These are phyloP conservation scores for Xylaria sp. DNA, from an alignment of 2,329 filamentous ascomycete species.

Conservation along the genomic window DNA sequence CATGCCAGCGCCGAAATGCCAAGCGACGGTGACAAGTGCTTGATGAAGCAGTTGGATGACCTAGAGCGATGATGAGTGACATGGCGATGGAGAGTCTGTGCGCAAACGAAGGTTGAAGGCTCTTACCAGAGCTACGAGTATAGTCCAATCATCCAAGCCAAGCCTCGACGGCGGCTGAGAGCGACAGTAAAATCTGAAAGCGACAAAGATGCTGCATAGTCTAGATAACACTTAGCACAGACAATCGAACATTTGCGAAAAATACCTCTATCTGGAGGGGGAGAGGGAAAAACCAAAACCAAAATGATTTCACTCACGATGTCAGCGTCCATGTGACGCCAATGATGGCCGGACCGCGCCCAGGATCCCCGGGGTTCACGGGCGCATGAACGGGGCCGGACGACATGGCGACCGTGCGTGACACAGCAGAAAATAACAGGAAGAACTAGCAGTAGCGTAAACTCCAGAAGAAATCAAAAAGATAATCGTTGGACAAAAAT, in stretches of 20 bases:
- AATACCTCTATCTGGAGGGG: too few relatives aligned
- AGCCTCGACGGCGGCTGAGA: not conserved
- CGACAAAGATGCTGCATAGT: not conserved
- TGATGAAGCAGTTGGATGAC: slow-evolving; percentile 9
- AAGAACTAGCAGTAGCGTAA: not conserved
- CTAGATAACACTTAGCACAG: too few relatives aligned
- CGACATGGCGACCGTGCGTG: not conserved
- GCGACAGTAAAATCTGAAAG: slow-evolving; percentile 3
- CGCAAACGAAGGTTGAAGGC: not conserved
- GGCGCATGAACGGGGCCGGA: not conserved
- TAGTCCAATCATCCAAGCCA: slow-evolving; percentile 10
- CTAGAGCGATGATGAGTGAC: not conserved
- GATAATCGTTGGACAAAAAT: not conserved
- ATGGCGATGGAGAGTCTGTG: not conserved
- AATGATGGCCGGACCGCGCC: not conserved
- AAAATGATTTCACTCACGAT: too few relatives aligned
- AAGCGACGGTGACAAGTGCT: slow-evolving; percentile 16
- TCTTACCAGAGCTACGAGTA: slow-evolving; percentile 1
- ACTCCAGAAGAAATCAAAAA: not conserved
- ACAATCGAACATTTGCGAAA: too few relatives aligned
- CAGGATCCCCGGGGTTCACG: not conserved
- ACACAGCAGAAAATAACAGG: not conserved
- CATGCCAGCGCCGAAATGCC: slow-evolving; percentile 10
- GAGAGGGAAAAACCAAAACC: too few relatives aligned
- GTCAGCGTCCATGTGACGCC: not conserved